Percentiles rank a stretch among this genome's conserved stretches.
phyloP scores from a whole-genome alignment of 306 rosid species.

The Citrullus mucosospermus region DNA sequence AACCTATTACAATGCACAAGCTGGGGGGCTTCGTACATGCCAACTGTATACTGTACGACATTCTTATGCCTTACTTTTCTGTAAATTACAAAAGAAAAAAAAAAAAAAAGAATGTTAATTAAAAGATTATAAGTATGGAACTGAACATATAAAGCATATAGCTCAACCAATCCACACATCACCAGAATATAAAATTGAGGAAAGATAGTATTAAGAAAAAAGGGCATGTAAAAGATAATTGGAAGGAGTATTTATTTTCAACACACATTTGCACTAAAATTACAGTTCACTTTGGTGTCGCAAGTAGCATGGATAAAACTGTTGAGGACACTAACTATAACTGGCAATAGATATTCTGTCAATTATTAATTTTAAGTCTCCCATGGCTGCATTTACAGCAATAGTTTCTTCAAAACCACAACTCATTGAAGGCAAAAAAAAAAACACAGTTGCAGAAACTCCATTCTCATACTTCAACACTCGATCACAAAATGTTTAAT shows the following conservation, averaged over 20 bases:
- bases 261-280: not conserved
- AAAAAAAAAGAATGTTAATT: not conserved
- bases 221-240: not conserved
- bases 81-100: constrained; percentile 17
- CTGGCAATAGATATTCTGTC: not conserved
- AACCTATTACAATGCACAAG: constrained; percentile 91
- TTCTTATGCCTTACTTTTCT: constrained; percentile 99
- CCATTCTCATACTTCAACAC: not conserved
- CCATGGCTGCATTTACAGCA: constrained; percentile 46
- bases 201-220: not conserved
- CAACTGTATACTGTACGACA: constrained; percentile 99
- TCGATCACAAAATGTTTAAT: not conserved
- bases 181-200: not conserved
- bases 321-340: not conserved
- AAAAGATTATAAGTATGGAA: not conserved
- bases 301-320: not conserved
- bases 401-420: not conserved
- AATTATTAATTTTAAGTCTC: constrained; percentile 23
- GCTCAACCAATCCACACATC: not conserved
- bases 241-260: not conserved
- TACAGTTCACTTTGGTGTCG: not conserved
- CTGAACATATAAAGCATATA: not conserved
- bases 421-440: not conserved
- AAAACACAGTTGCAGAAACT: not conserved
- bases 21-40: constrained; percentile 80